Evolutionary conservation across 1,284 basidiomycete species (phyloP).

Genomic region (Ustilago cynodontis): DNA sequence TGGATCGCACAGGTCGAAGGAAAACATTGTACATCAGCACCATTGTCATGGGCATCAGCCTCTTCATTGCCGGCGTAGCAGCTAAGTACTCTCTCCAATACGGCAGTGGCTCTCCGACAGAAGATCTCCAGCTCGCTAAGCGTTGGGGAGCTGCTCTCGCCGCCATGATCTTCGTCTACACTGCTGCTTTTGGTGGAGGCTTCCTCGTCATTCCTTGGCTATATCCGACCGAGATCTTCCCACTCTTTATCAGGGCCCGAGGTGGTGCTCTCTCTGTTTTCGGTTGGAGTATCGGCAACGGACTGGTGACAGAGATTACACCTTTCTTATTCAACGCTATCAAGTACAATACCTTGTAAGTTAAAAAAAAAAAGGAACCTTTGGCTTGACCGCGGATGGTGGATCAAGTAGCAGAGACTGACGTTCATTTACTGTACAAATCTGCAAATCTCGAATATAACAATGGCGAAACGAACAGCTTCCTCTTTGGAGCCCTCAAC

Average conservation of each 20-base stretch:
- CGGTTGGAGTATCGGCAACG: conserved; percentile 35
- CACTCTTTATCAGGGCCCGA: conserved; percentile 33
- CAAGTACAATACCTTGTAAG: conserved; percentile 44
- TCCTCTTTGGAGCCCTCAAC: conserved; percentile 37
- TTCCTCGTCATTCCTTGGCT: conserved; percentile 31
- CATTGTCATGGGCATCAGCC: conserved; percentile 29
- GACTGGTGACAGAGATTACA: conserved; percentile 39
- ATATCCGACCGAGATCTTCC: conserved; percentile 38
- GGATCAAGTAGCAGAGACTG: neutral
- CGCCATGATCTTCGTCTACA: conserved; percentile 42
- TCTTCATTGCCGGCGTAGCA: conserved; percentile 31
- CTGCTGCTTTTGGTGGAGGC: conserved; percentile 22
- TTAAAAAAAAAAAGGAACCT: no score
- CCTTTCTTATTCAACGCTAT: conserved; percentile 42
- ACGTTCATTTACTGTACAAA: no score
- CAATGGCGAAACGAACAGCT: no score
- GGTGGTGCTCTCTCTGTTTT: conserved; percentile 36
- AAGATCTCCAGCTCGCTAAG: conserved; percentile 19
- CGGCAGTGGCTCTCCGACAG: conserved; percentile 17
- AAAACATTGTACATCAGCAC: conserved; percentile 31
- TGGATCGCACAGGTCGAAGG: conserved; percentile 27
- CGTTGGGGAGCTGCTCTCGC: conserved; percentile 40
- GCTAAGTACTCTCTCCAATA: conserved; percentile 38
- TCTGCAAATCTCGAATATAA: no score
- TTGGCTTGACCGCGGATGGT: no score